Base-by-base conservation (phyloP, 176 grass and related monocot species). In the Triticum urartu region DNA sequence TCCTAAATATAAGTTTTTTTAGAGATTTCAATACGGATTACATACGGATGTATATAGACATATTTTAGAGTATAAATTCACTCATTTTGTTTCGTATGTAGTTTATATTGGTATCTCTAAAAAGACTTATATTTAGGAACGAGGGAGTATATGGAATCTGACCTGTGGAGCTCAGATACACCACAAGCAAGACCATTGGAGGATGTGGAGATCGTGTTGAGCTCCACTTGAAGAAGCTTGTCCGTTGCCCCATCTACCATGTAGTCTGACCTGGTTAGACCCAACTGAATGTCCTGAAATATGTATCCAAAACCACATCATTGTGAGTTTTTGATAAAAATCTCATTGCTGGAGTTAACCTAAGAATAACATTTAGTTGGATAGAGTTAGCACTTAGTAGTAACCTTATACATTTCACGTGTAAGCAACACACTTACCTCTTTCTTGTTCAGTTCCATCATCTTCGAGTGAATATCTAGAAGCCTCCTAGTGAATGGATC, bases 201-300 rank as follows among this genome's bases (percentile, higher is more conserved):
- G 32, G 89, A 94, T 12, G 89, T 91, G 34, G 92, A 94, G 77
- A 91, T 91, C 5, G 89, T 94, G 83, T 94, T 94, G 21, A 94
- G 89, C 81, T 94, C 92, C 28, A 91, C 87, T 89, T 94, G 92
- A 60, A 94, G 85, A 84, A 94, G 89, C 48, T 68, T 68, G 39
- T 84, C 79, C 7, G 89, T 91, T 81, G 81, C 84, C 52, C 75
- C 62, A 87, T 94, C 92, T 36, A 94, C 13, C 92, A 94, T 91
- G 82, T 91, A 94, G 71, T 94, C 92, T 61, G 89, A 94, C 64
- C 92, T 88, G 28, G 89, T 90, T 24, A 94, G 73, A 69, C 92
- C 89, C 66, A 94, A 36, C 24, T 87, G 80, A 52, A 91, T 86
- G 18, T 94, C 77, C 92, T 93, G 86, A 87, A 79, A 90, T 3